Evolutionary conservation across 1,139 yeast genomes (phyloP).

Genomic region (Zygosaccharomyces pseudobailii): DNA sequence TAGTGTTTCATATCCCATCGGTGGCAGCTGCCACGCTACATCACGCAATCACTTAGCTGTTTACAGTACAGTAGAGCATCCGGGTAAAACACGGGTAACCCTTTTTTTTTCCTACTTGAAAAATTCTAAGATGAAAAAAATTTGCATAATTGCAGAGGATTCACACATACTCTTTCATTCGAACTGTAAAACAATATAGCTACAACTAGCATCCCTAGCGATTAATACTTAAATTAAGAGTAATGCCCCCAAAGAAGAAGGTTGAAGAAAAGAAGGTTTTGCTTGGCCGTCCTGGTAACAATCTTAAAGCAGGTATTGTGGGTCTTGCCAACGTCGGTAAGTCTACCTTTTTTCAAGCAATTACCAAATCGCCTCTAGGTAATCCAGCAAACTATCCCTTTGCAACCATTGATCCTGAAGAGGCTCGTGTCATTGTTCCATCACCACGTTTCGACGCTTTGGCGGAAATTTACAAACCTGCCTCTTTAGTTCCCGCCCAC

Average conservation of each 20-base stretch:
- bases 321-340: slow-evolving; percentile 97
- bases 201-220: background rate
- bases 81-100: background rate
- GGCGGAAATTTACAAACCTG: slow-evolving; percentile 67
- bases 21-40: no score
- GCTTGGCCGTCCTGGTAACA: slow-evolving; percentile 98
- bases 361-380: slow-evolving; percentile 87
- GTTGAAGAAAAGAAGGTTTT: slow-evolving; percentile 83
- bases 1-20: no score
- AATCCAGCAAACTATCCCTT: slow-evolving; percentile 98
- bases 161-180: slow-evolving; percentile 2
- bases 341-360: slow-evolving; percentile 85
- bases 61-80: no score
- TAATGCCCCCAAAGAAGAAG: slow-evolving; percentile 94
- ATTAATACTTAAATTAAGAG: background rate
- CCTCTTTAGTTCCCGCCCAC: slow-evolving; percentile 85
- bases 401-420: slow-evolving; percentile 99
- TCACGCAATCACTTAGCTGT: no score
- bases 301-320: slow-evolving; percentile 92
- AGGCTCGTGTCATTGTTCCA: slow-evolving; percentile 95
- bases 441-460: slow-evolving; percentile 81
- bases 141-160: slow-evolving; percentile 5
- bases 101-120: background rate
- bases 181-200: background rate
- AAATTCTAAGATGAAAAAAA: background rate